phyloP scores from a whole-genome alignment of 805 yeast genomes.

The Danielozyma ontarioensis region DNA sequence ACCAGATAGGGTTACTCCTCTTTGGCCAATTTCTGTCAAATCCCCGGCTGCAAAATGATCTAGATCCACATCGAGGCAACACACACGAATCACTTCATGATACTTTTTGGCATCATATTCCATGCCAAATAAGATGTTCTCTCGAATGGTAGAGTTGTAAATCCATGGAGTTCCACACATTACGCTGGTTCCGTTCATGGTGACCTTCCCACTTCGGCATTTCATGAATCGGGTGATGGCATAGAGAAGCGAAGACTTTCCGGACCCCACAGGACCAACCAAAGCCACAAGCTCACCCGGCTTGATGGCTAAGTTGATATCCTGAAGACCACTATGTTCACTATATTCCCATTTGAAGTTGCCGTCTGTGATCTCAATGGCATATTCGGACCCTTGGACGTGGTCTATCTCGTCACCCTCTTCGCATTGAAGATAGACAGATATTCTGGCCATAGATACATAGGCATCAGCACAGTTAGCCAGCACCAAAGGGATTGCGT shows the following conservation, averaged over 20 bases:
- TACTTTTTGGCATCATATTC: constrained; percentile 18
- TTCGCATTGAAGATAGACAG: constrained; percentile 21
- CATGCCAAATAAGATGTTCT: constrained; percentile 27
- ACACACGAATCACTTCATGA: constrained; percentile 21
- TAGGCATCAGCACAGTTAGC: constrained; percentile 10
- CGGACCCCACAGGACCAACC: constrained; percentile 6
- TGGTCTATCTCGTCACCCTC: constrained; percentile 9
- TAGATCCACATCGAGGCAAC: constrained; percentile 28
- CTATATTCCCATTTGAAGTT: constrained; percentile 29
- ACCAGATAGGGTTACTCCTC: constrained; percentile 34
- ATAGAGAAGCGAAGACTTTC: constrained; percentile 4
- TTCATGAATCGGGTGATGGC: constrained; percentile 5
- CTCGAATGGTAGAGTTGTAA: constrained; percentile 29
- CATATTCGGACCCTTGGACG: constrained; percentile 1
- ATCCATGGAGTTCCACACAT: constrained; percentile 36
- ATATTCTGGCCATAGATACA: constrained; percentile 14
- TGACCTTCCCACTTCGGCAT: constrained; percentile 1
- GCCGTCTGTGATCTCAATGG: constrained; percentile 20
- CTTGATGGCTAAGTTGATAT: constrained; percentile 1
- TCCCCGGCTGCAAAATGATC: constrained; percentile 31
- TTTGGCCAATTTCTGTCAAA: constrained; percentile 32
- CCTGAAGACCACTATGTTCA: too few species aligned
- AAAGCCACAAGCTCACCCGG: constrained; percentile 6
- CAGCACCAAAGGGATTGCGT: constrained; percentile 8
- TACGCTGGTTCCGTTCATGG: constrained; percentile 1